These are phyloP conservation scores for Amanita jacksonii DNA, from an alignment of 768 basidiomycete species.

Conservation along the genomic window DNA sequence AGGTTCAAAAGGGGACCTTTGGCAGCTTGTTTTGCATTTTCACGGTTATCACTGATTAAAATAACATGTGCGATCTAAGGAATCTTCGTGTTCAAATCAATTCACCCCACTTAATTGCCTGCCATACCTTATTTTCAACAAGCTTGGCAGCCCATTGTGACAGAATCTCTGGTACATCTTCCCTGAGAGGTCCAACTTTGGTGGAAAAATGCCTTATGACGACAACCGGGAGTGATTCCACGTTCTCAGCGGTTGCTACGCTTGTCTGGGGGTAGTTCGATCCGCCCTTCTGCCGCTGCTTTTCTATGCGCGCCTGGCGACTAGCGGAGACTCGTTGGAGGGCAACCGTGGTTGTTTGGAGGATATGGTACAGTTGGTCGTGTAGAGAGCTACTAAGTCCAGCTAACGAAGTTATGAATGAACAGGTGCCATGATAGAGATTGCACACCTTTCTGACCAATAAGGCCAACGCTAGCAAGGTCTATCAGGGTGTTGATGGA, in stretches of 20 bases:
- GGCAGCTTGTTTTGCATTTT: conserved; percentile 76
- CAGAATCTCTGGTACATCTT: conserved; percentile 66
- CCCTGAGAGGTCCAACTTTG: conserved; percentile 45
- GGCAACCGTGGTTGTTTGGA: conserved; percentile 67
- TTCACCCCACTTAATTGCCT: too few species aligned
- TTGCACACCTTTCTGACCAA: conserved; percentile 79
- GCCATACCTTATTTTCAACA: conserved; percentile 72
- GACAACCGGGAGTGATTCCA: conserved; percentile 72
- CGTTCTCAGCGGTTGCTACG: conserved; percentile 35
- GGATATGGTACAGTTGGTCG: conserved; percentile 78
- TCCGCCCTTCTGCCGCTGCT: too few species aligned
- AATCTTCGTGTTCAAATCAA: too few species aligned
- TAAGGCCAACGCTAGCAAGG: conserved; percentile 87
- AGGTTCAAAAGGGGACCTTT: conserved; percentile 40
- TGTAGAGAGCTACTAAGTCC: conserved; percentile 73
- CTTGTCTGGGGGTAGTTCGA: conserved; percentile 19
- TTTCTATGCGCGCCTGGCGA: conserved; percentile 34
- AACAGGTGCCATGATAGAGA: background rate
- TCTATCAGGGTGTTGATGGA: conserved; percentile 80
- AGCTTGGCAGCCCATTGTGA: conserved; percentile 80
- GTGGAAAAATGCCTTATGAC: conserved; percentile 73
- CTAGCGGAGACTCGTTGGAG: conserved; percentile 54
- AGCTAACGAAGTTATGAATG: conserved; percentile 33
- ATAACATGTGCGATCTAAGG: conserved; percentile 94
- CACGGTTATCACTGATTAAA: conserved; percentile 82